Base-by-base conservation (phyloP, 805 yeast species). In the Metahyphopichia silvanorum region DNA sequence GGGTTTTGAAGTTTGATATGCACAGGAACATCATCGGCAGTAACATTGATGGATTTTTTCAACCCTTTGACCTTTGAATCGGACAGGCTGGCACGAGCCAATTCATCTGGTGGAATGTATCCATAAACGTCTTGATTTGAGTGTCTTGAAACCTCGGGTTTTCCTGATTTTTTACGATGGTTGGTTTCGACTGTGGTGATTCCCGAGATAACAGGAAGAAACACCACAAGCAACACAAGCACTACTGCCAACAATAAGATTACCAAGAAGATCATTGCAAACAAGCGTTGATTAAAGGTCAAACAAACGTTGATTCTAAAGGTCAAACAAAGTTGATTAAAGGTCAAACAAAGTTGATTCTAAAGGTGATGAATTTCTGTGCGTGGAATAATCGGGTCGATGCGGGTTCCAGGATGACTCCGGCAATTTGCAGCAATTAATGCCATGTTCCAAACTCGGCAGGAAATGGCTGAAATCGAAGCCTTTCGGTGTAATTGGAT, bases 151-250 rank as follows among this genome's bases (percentile, higher is more conserved):
- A 20, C 20, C 4, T 25, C 17, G 26, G 4, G 4, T 23, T 8
- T 14, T 18, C 11, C 15, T 13, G 29, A 11, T 16, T 19, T 22
- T 26, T 25, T 36, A 26, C 20, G 29, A 33, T 21, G 8, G 31
- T 27, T 28, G 25, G 27, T 31, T 14, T 18, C 24, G n/a, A 31
- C 34, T 29, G 2, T 34, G 14, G 19, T 33, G 43, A 31, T 46
- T 49, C 12, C 58, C 53, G 8, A 65, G 42, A 31, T 65, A 61
- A 42, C 66, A 59, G 3, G 60, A 53, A 3, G 78, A 74, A 30
- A 77, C 49, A 3, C 79, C 79, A 4, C 76, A 66, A 10, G 70
- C 40, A 31, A 57, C 9, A 73, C 53, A 7, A 74, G 55, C 12
- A 72, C 47, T 5, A 68, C 40, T n/a, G 76, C 59, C 11, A 74